A percentile compares a stretch with the other conserved stretches of the same genome.
Evolutionary conservation across 345 rosid genomes (phyloP).

Genomic region (Moringa oleifera): DNA sequence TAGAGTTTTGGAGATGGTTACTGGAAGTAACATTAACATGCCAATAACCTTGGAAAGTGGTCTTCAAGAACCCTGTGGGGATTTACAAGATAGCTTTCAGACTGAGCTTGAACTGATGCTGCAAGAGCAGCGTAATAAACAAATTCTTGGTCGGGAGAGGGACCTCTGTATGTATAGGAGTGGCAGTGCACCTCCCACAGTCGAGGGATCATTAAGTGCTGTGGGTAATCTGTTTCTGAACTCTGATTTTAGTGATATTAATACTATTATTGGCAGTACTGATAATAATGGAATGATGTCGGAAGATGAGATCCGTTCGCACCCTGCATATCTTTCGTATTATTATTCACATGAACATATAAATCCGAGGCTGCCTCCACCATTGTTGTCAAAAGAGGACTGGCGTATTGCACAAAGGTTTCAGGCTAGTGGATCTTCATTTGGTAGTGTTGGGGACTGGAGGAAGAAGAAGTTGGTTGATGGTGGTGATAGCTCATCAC

Average conservation of each 20-base stretch:
- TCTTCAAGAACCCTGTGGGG: slow-evolving; percentile 40
- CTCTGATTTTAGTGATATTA: slow-evolving; percentile 32
- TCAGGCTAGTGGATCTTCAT: slow-evolving; percentile 50
- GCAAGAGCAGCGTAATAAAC: slow-evolving; percentile 45
- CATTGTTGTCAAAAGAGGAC: slow-evolving; percentile 79
- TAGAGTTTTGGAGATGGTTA: slow-evolving; percentile 37
- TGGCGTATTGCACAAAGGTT: slow-evolving; percentile 87
- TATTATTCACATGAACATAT: slow-evolving; percentile 73
- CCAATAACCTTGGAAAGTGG: slow-evolving; percentile 37
- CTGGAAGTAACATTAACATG: slow-evolving; percentile 57
- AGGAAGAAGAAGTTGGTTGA: slow-evolving; percentile 36
- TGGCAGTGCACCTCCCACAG: slow-evolving; percentile 96
- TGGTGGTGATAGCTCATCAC: slow-evolving; percentile 38
- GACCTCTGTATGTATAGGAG: slow-evolving; percentile 56
- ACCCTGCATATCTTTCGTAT: slow-evolving; percentile 71
- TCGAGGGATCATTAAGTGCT: slow-evolving; percentile 77
- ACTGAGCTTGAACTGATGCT: slow-evolving; percentile 65
- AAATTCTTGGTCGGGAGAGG: slow-evolving; percentile 39
- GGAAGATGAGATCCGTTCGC: slow-evolving; percentile 79
- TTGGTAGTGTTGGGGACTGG: slow-evolving; percentile 51
- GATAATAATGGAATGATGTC: slow-evolving; percentile 36
- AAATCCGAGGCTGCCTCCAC: slow-evolving; percentile 87
- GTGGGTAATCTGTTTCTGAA: slow-evolving; percentile 59
- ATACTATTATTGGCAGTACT: slow-evolving; percentile 10
- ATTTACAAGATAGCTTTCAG: slow-evolving; percentile 53